phyloP scores from a whole-genome alignment of 768 basidiomycete genomes.

The Pseudohyphozyma bogoriensis region DNA sequence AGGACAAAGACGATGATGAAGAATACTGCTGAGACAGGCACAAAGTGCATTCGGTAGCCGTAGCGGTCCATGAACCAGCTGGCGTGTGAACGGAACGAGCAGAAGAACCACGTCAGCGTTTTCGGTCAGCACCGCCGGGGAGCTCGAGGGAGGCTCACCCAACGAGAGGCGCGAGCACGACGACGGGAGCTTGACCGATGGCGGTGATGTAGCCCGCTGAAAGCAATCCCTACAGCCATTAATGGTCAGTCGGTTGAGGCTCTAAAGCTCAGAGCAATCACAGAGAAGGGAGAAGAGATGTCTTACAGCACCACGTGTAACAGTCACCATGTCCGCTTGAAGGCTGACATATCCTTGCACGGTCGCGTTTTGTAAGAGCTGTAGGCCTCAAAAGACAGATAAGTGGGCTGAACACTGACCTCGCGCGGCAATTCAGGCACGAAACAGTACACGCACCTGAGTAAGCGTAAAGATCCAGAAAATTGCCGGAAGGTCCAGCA shows the following conservation, averaged over 20 bases:
- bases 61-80: conserved; percentile 11
- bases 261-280: not conserved
- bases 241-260: not conserved
- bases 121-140: not conserved
- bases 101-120: too few species aligned
- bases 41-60: conserved; percentile 10
- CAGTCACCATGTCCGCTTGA: conserved; percentile 1
- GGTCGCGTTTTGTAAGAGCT: not conserved
- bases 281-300: not conserved
- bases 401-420: too few species aligned
- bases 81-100: not conserved
- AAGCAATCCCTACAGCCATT: not conserved
- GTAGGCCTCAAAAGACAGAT: not conserved
- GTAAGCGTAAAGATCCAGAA: conserved; percentile 17
- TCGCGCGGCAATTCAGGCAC: too few species aligned
- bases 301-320: not conserved
- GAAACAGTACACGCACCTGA: too few species aligned
- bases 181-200: conserved; percentile 12
- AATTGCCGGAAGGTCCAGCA: conserved; percentile 9
- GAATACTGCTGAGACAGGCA: not conserved
- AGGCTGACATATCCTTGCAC: not conserved
- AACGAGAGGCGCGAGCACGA: conserved; percentile 11
- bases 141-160: not conserved
- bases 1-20: conserved; percentile 11
- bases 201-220: conserved; percentile 12